Percentiles rank a stretch among this genome's conserved stretches.
phyloP scores from a whole-genome alignment of 2,329 filamentous ascomycete species.

The Cadophora luteo-olivacea region DNA sequence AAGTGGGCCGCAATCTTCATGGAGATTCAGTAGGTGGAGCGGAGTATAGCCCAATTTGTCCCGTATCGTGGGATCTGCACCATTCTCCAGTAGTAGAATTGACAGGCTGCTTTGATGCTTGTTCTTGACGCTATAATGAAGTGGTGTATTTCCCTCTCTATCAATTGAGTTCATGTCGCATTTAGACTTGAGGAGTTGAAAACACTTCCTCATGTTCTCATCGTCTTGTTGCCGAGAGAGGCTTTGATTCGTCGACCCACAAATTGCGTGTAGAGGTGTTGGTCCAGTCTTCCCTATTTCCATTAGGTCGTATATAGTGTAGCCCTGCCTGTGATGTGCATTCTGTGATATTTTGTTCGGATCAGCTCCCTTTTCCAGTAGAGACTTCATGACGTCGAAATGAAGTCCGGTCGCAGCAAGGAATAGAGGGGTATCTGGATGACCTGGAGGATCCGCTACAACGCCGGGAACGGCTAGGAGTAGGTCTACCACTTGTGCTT shows the following conservation, averaged over 20 bases:
- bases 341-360: conserved; percentile 22
- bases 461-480: conserved; percentile 12
- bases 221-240: conserved; percentile 9
- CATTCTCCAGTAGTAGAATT: conserved; percentile 17
- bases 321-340: neutral
- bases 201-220: conserved; percentile 18
- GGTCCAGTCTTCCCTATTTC: conserved; percentile 6
- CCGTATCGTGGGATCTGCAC: conserved; percentile 20
- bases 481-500: conserved; percentile 18
- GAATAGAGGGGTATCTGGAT: conserved; percentile 36
- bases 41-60: conserved; percentile 20
- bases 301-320: neutral
- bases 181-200: conserved; percentile 10
- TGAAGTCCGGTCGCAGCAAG: conserved; percentile 28
- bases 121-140: conserved; percentile 21
- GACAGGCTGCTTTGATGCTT: neutral
- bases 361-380: conserved; percentile 31
- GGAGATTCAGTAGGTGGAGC: conserved; percentile 17
- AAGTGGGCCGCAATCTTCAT: neutral
- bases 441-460: conserved; percentile 14
- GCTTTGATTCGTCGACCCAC: neutral
- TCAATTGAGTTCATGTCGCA: conserved; percentile 26
- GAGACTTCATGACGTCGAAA: conserved; percentile 23
- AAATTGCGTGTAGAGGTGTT: conserved; percentile 22
- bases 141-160: conserved; percentile 22